These are phyloP conservation scores for Malus sylvestris DNA, from an alignment of 306 rosid genomes.

Conservation along the genomic window DNA sequence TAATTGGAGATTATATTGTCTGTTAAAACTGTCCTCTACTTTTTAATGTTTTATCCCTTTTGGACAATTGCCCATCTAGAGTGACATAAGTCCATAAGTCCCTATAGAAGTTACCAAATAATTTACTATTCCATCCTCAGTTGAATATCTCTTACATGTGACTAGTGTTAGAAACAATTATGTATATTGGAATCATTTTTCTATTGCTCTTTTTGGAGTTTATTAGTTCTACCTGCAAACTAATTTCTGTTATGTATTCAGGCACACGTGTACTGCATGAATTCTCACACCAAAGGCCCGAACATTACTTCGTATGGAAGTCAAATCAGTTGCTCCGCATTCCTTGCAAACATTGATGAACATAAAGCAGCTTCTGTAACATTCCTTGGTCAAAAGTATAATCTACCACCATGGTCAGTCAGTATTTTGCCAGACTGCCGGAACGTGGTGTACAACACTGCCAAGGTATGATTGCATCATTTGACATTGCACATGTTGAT, in stretches of 20 bases:
- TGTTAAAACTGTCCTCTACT: background rate
- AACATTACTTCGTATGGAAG: slow-evolving; percentile 32
- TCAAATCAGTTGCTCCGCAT: slow-evolving; percentile 62
- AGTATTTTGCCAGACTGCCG: slow-evolving; percentile 91
- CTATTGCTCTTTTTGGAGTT: background rate
- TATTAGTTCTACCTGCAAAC: background rate
- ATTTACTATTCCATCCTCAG: background rate
- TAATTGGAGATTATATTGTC: background rate
- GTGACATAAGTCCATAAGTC: background rate
- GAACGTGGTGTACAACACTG: slow-evolving; percentile 71
- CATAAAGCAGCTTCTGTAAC: slow-evolving; percentile 50
- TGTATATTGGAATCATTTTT: background rate
- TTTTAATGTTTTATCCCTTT: background rate
- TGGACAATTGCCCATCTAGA: background rate
- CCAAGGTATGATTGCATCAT: slow-evolving; percentile 59
- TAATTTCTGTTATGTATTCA: slow-evolving; percentile 19
- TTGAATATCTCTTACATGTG: background rate
- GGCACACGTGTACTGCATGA: slow-evolving; percentile 64
- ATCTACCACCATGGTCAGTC: slow-evolving; percentile 92
- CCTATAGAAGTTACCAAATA: background rate
- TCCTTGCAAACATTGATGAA: slow-evolving; percentile 91
- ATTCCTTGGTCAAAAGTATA: slow-evolving; percentile 68
- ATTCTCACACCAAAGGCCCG: slow-evolving; percentile 24
- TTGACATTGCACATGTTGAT: background rate
- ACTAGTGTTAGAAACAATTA: background rate